Evolutionary conservation across 345 rosid genomes (phyloP).

Genomic region (Salix exigua): DNA sequence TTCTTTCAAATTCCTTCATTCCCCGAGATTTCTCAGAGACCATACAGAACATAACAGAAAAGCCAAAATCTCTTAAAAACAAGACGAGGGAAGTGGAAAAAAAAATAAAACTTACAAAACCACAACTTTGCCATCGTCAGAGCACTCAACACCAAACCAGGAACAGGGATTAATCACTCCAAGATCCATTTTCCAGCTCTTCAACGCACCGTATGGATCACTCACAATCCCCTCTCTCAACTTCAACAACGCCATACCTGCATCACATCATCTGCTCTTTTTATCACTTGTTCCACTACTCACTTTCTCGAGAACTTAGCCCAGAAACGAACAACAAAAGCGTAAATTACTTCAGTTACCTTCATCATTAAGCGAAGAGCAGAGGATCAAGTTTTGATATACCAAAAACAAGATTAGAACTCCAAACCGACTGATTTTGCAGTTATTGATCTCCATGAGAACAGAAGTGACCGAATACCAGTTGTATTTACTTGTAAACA

Average conservation of each 20-base stretch:
- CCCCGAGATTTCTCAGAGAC: neutral
- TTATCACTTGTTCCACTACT: neutral
- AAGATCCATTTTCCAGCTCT: slow-evolving; percentile 48
- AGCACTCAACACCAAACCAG: slow-evolving; percentile 84
- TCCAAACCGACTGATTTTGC: slow-evolving; percentile 16
- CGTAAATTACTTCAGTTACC: neutral
- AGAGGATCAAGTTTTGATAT: slow-evolving; percentile 6
- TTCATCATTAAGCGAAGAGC: slow-evolving; percentile 20
- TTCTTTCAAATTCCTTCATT: neutral
- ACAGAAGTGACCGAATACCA: neutral
- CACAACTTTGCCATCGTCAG: slow-evolving; percentile 48
- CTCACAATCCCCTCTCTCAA: slow-evolving; percentile 54
- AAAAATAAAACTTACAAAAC: slow-evolving; percentile 47
- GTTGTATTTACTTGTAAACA: neutral
- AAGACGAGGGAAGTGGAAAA: no score
- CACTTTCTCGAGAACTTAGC: neutral
- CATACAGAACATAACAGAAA: neutral
- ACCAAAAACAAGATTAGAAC: slow-evolving; percentile 3
- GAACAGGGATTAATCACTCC: slow-evolving; percentile 53
- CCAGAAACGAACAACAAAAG: neutral
- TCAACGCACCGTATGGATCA: slow-evolving; percentile 69
- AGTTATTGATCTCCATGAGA: slow-evolving; percentile 14
- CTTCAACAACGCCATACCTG: slow-evolving; percentile 63
- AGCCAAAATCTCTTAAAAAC: neutral
- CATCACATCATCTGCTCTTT: neutral